Evolutionary conservation across 2,329 filamentous ascomycete genomes (phyloP).

Genomic region (Penicillium corylophilum): DNA sequence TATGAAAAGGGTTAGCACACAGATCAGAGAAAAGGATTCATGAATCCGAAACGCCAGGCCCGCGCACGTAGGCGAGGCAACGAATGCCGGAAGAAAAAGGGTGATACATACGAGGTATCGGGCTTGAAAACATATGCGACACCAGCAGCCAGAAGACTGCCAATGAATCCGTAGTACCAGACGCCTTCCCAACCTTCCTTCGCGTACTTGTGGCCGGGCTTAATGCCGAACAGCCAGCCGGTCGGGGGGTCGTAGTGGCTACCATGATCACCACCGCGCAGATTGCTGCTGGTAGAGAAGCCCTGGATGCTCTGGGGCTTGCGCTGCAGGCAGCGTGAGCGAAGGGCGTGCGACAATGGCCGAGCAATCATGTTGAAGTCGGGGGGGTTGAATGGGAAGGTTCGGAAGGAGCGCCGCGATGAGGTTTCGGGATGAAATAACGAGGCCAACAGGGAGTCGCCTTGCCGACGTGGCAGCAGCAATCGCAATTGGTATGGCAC

Average conservation of each 20-base stretch:
- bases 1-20: constrained; percentile 43
- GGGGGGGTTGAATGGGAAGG: constrained; percentile 15
- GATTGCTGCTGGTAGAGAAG: constrained; percentile 43
- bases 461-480: constrained; percentile 13
- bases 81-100: constrained; percentile 1
- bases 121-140: constrained; percentile 95
- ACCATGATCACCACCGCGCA: constrained; percentile 57
- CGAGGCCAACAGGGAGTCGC: constrained; percentile 12
- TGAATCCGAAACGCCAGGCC: neutral
- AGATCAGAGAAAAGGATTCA: neutral
- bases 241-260: constrained; percentile 83
- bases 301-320: constrained; percentile 35
- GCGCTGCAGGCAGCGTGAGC: constrained; percentile 41
- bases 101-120: constrained; percentile 84
- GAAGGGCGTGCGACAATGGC: constrained; percentile 39
- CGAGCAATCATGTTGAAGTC: constrained; percentile 41
- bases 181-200: constrained; percentile 94
- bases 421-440: neutral
- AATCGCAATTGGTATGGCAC: constrained; percentile 29
- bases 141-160: constrained; percentile 68
- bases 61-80: neutral
- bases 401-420: constrained; percentile 6
- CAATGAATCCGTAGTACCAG: constrained; percentile 82
- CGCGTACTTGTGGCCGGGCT: constrained; percentile 92
- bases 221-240: constrained; percentile 91